phyloP scores from a whole-genome alignment of 257 asterid genomes.

The Plectranthus barbatus region DNA sequence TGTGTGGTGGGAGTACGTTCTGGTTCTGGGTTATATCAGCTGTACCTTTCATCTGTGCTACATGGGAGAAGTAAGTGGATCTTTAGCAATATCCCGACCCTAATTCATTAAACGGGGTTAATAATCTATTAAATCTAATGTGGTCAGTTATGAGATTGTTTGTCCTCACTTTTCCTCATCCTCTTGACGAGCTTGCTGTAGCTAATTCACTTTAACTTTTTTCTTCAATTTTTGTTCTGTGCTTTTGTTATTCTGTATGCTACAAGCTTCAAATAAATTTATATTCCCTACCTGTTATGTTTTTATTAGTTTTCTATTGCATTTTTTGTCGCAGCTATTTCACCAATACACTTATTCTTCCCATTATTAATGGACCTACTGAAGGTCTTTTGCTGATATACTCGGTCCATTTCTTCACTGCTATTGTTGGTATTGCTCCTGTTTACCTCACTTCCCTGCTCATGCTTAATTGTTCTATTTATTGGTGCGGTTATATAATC shows the following conservation, averaged over 20 bases:
- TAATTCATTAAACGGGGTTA: not conserved
- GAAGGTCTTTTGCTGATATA: constrained; percentile 98
- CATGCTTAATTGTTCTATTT: no score
- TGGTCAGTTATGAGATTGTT: no score
- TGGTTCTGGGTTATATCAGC: constrained; percentile 99
- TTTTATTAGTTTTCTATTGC: no score
- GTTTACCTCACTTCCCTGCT: constrained; percentile 17
- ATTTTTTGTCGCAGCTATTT: no score
- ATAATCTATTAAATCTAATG: not conserved
- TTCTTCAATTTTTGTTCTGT: no score
- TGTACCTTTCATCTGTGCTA: constrained; percentile 76
- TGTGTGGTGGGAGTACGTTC: constrained; percentile 82
- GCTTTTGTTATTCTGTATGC: not conserved
- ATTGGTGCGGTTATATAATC: not conserved
- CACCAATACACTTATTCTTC: constrained; percentile 93
- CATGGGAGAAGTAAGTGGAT: constrained; percentile 95
- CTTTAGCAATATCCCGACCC: not conserved
- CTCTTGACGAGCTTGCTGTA: not conserved
- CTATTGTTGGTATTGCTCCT: constrained; percentile 58
- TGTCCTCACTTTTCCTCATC: not conserved
- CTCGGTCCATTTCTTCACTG: constrained; percentile 73
- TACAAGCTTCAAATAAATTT: not conserved
- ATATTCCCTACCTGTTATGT: not conserved
- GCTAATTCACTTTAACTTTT: no score
- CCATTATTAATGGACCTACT: constrained; percentile 93